These are phyloP conservation scores for Penicillium canariense DNA, from an alignment of 495 filamentous ascomycete species.

Conservation along the genomic window DNA sequence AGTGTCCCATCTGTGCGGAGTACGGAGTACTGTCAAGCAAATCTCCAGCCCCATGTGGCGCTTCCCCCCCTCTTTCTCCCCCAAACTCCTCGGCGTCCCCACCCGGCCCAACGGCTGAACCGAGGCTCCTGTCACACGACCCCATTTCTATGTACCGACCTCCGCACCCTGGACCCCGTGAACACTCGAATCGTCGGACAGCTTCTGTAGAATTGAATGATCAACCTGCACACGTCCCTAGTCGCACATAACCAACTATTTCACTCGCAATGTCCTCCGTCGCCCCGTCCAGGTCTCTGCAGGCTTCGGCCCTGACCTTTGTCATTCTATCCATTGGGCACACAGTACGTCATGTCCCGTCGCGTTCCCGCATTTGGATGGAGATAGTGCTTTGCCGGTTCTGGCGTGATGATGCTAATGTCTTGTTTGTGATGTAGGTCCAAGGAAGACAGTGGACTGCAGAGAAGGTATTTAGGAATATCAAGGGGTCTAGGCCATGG, in stretches of 20 bases:
- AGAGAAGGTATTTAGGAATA: slow-evolving; percentile 25
- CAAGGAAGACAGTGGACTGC: slow-evolving; percentile 27
- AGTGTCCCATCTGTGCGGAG: no score
- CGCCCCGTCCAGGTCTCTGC: slow-evolving; percentile 21
- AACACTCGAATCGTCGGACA: no score
- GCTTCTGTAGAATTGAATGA: no score
- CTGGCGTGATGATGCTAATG: no score
- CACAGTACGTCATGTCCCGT: slow-evolving; percentile 20
- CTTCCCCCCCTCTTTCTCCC: background rate
- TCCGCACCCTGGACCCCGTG: background rate
- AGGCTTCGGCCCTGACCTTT: slow-evolving; percentile 23
- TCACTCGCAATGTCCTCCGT: slow-evolving; percentile 8
- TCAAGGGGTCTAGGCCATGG: slow-evolving; percentile 25
- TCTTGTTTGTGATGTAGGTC: no score
- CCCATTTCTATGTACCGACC: background rate
- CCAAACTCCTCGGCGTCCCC: slow-evolving; percentile 1
- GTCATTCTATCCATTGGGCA: slow-evolving; percentile 26
- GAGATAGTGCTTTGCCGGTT: no score
- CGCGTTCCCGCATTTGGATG: background rate
- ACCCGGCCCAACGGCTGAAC: slow-evolving; percentile 6
- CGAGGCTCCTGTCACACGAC: slow-evolving; percentile 8
- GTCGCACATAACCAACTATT: background rate
- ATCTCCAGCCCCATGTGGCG: slow-evolving; percentile 2
- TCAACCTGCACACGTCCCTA: background rate
- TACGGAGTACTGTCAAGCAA: background rate